A percentile compares a stretch with the other conserved stretches of the same genome.
phyloP scores from a whole-genome alignment of 306 rosid genomes.

The Gastrolobium villosum region DNA sequence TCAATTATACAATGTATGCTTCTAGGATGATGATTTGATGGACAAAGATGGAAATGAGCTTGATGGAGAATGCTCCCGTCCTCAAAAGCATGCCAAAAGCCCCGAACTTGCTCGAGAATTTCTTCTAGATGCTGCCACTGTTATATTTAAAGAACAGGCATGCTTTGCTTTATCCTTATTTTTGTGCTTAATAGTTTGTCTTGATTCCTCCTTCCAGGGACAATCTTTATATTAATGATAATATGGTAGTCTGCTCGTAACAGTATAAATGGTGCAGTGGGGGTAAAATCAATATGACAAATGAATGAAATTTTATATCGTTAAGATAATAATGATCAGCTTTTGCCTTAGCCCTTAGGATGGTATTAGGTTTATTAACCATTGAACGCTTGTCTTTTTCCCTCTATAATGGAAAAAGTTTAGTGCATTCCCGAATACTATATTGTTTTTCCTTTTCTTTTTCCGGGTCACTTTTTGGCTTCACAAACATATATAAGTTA shows the following conservation, averaged over 20 bases:
- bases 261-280: conserved; percentile 18
- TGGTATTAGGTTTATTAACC: background rate
- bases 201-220: conserved; percentile 13
- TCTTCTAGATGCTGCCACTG: conserved; percentile 83
- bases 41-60: conserved; percentile 83
- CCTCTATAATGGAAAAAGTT: conserved; percentile 18
- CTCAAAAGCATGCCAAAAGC: conserved; percentile 90
- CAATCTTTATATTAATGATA: conserved; percentile 19
- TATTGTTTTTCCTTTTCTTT: conserved; percentile 16
- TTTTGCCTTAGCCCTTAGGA: conserved; percentile 37
- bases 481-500: conserved; percentile 27
- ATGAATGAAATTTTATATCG: conserved; percentile 25
- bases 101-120: conserved; percentile 91
- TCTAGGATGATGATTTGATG: conserved; percentile 81
- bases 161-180: conserved; percentile 43
- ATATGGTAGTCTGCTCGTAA: conserved; percentile 18
- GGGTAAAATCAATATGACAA: conserved; percentile 31
- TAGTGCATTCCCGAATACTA: background rate
- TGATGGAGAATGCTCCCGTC: conserved; percentile 93
- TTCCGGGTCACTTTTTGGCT: conserved; percentile 14
- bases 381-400: conserved; percentile 15
- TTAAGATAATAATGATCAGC: background rate
- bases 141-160: conserved; percentile 87
- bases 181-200: conserved; percentile 10
- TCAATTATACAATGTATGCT: conserved; percentile 27